A percentile compares a stretch with the other conserved stretches of the same genome.
These are phyloP conservation scores for Aspergillus ochraceoroseus DNA, from an alignment of 2,329 filamentous ascomycete genomes.

Conservation along the genomic window DNA sequence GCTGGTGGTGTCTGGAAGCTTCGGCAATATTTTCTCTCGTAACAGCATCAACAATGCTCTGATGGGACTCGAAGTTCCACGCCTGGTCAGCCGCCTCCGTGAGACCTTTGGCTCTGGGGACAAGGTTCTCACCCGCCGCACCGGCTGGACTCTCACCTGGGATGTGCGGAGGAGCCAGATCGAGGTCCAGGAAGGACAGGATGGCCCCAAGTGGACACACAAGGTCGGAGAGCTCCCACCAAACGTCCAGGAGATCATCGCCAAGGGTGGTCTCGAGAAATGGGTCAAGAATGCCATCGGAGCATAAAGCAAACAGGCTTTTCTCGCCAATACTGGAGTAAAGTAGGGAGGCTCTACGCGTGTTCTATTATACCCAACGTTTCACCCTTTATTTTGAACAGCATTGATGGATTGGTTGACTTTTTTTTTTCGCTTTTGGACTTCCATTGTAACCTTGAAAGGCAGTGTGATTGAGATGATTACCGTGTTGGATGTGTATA, in stretches of 20 bases:
- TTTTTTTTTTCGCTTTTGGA: too few relatives aligned
- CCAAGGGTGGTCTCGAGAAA: conserved; percentile 69
- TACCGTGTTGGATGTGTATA: conserved; percentile 4
- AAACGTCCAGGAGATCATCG: conserved; percentile 83
- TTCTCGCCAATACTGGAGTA: not conserved
- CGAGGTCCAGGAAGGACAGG: conserved; percentile 63
- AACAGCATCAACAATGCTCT: conserved; percentile 43
- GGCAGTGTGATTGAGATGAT: not conserved
- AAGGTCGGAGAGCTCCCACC: conserved; percentile 78
- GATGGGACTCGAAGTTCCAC: conserved; percentile 40
- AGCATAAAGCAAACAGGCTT: conserved; percentile 21
- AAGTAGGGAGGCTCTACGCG: not conserved
- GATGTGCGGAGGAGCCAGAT: conserved; percentile 70
- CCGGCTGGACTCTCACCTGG: conserved; percentile 72
- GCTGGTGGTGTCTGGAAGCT: conserved; percentile 36
- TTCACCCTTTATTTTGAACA: not conserved
- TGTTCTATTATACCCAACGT: conserved; percentile 11
- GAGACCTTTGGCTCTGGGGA: conserved; percentile 25
- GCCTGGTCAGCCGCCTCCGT: conserved; percentile 35
- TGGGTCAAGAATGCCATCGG: conserved; percentile 64
- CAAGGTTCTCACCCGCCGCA: conserved; percentile 28
- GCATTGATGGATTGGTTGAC: conserved; percentile 2
- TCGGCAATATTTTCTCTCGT: conserved; percentile 40
- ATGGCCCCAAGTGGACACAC: conserved; percentile 66
- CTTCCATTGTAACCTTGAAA: too few relatives aligned